Evolutionary conservation across 2,329 filamentous ascomycete species (phyloP), one percentile per base, ranked within the genome.

Genomic region (Monosporascus sp.): DNA sequence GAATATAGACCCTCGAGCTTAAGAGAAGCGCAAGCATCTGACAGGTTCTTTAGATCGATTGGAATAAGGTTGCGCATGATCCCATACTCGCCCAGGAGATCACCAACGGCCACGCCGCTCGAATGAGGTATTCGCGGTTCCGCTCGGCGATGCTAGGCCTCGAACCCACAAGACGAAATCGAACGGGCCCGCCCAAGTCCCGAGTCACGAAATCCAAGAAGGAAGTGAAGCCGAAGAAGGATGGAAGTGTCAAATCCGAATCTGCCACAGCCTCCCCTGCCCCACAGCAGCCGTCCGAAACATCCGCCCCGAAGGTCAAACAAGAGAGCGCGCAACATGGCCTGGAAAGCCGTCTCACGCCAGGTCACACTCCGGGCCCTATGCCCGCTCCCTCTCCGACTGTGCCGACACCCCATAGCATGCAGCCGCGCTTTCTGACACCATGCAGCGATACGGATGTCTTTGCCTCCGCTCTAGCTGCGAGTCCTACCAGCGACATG

Each of bases 111-210:
- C 81, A 84, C 65, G 81, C 81, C 31, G 81, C 81, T 35, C 77
- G 81, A 48, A 84, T 84, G 81, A 74, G 81, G 51, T 84, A 77
- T 65, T 77, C 79, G 15, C 75, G 81, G 37, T 82, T 82, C 62
- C 70, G 72, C 27, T 63, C 71, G 9, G 68, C 74, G 11, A 74
- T 83, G 62, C 64, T 75, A 8, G 76, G 76, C 25, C 66, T 74
- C 43, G 74, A 79, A 61, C 74, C 79, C 9, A 73, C 76, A 56
- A 76, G 73, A 62, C 73, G 78, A 25, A 74, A 72, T 60, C 72
- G 73, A 45, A 69, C 70, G 8, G 62, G 60, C 37, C 69, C 70
- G 15, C 62, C 61, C 52, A 80, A 77, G 60, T 66, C 68, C 35
- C 60, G 65, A 55, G 71, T 80, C 31, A 68, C 73, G 35, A 83